Evolutionary conservation across 805 yeast species (phyloP), one percentile per base, ranked within the genome.

Genomic region (Teunomyces atbi): DNA sequence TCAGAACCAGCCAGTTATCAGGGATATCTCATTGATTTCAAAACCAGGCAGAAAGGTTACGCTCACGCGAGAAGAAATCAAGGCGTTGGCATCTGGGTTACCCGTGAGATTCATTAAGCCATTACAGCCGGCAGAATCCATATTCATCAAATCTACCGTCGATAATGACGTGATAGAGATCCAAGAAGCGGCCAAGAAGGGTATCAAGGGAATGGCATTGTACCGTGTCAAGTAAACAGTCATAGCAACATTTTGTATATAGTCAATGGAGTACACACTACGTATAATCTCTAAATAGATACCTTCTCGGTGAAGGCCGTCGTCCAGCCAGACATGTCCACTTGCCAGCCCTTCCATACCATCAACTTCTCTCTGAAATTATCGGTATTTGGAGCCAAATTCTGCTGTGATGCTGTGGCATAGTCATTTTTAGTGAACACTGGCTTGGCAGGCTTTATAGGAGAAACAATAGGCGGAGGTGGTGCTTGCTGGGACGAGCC

Each of bases 271-370:
- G 13, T 40, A 19, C 28, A 41, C 33, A 21, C 20, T 41, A 41
- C 37, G 21, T 15, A 41, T 13, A 29, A 12, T n/a, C 10, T 6
- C 46, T 54, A 69, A 29, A 70, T 38, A 4, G 61, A 60, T 3
- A 68, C 60, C 47, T 62, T 65, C 32, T 65, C 62, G n/a, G 61
- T 54, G 29, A 77, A 68, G 1, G 89, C 89, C 13, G 80, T 71
- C 59, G 85, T 76, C 97, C 97, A 91, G 11, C 62, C 56, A 20
- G 88, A 76, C 95, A 91, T 87, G 58, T 91, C 96, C 2, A 89
- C 77, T 58, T 85, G 89, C 90, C 91, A 91, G 41, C 80, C 82
- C 53, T 82, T 83, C 95, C 95, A 91, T 53, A 80, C 81, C 59
- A 75, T 71, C 53, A 91, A 65, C 38, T 77, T 73, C 45, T 81